A percentile compares a stretch with the other conserved stretches of the same genome.
phyloP scores from a whole-genome alignment of 345 rosid genomes.

The Gossypium thurberi region DNA sequence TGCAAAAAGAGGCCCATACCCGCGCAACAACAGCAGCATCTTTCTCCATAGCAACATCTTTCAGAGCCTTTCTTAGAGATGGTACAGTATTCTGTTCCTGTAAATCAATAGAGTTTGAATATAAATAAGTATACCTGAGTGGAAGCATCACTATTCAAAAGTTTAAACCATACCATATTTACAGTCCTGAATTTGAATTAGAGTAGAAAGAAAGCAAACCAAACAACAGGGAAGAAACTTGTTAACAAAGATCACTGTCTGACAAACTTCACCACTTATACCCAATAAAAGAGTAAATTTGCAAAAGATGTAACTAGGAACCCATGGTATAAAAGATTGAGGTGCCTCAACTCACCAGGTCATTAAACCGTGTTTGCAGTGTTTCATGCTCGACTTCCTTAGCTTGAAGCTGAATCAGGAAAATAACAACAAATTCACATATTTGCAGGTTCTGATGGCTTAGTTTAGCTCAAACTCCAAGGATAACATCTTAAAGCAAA shows the following conservation, averaged over 20 bases:
- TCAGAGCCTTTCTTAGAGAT: constrained; percentile 86
- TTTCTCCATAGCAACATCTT: constrained; percentile 97
- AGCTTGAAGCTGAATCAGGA: constrained; percentile 50
- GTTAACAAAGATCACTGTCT: not conserved
- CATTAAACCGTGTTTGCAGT: constrained; percentile 52
- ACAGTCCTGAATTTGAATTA: not conserved
- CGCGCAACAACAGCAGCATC: constrained; percentile 97
- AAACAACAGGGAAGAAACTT: not conserved
- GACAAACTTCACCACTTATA: not conserved
- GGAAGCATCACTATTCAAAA: not conserved
- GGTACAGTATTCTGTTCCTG: constrained; percentile 88
- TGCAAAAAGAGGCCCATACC: constrained; percentile 28
- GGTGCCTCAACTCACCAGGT: constrained; percentile 39
- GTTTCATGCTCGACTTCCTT: constrained; percentile 52
- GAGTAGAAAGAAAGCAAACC: not conserved
- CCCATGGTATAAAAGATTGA: not conserved
- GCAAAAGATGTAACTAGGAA: not conserved
- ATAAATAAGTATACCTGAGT: not conserved
- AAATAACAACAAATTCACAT: constrained; percentile 16
- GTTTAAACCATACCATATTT: not conserved
- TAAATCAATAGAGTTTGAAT: constrained; percentile 1
- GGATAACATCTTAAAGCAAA: not conserved
- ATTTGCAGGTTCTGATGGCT: not conserved
- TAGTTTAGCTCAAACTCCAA: not conserved
- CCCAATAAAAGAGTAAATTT: not conserved